Evolutionary conservation across 139 green algal species (phyloP).

Genomic region (Chlorokybus atmophyticus): DNA sequence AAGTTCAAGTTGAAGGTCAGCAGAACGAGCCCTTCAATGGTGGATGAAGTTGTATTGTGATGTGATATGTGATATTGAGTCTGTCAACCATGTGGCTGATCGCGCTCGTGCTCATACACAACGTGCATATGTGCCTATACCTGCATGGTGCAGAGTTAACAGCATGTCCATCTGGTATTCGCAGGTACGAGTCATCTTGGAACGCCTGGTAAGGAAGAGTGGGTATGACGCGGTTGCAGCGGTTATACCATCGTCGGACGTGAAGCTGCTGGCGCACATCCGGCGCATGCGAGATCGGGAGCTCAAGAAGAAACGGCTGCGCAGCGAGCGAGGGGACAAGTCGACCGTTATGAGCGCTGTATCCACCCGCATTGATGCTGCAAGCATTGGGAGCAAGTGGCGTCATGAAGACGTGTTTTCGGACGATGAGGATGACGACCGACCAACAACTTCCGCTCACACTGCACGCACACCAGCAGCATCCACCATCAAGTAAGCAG

Average conservation of each 20-base stretch:
- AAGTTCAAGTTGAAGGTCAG: constrained; percentile 85
- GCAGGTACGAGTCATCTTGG: constrained; percentile 64
- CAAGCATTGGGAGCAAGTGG: too few species aligned
- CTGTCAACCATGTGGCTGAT: background rate
- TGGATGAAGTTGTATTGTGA: constrained; percentile 3
- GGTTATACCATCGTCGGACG: constrained; percentile 56
- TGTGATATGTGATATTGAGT: background rate
- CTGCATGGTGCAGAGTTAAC: too few species aligned
- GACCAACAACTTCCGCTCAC: constrained; percentile 14
- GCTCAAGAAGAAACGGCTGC: constrained; percentile 35
- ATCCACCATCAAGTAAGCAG: too few species aligned
- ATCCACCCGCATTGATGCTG: background rate
- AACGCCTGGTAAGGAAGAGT: constrained; percentile 67
- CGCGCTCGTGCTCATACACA: too few species aligned
- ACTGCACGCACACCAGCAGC: too few species aligned
- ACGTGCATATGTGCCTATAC: too few species aligned
- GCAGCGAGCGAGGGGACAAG: constrained; percentile 17
- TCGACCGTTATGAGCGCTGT: constrained; percentile 9
- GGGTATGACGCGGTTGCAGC: constrained; percentile 68
- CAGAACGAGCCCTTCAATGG: background rate
- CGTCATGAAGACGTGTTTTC: constrained; percentile 64
- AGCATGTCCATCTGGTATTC: background rate
- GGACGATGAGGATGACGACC: constrained; percentile 44
- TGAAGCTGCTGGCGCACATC: constrained; percentile 75
- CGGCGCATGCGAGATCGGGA: constrained; percentile 51